Percentiles rank a stretch among this genome's conserved stretches.
Conservation (phyloP, 306 rosid species). For the Ochetophila trinervis region DNA sequence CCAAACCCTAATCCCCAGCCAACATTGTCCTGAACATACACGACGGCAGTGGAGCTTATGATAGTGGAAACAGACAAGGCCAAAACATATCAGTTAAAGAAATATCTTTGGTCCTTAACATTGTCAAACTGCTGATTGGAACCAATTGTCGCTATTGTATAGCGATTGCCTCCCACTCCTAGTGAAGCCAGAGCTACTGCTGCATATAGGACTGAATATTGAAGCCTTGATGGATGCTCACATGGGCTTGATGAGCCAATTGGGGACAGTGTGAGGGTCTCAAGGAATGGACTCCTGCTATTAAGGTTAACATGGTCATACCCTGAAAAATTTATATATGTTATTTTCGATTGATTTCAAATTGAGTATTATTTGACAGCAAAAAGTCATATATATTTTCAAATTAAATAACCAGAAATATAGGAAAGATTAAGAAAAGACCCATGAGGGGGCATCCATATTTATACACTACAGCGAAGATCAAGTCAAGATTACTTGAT, state of each 20-base stretch:
- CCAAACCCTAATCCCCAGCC: slow-evolving; percentile 45
- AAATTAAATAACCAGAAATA: no score
- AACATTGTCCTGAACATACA: slow-evolving; percentile 38
- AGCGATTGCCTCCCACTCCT: slow-evolving; percentile 42
- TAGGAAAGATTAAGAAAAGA: no score
- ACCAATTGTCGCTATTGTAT: slow-evolving; percentile 42
- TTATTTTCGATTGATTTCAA: no score
- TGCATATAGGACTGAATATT: slow-evolving; percentile 25
- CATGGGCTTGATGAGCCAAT: slow-evolving; percentile 5
- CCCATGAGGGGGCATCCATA: no score
- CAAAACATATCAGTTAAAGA: slow-evolving; percentile 42
- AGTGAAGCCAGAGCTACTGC: slow-evolving; percentile 27
- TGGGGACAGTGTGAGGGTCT: slow-evolving; percentile 30
- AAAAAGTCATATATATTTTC: no score
- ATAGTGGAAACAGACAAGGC: slow-evolving; percentile 25
- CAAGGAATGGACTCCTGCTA: slow-evolving; percentile 21
- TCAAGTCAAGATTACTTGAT: no score
- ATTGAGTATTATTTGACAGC: no score
- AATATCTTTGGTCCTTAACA: slow-evolving; percentile 16
- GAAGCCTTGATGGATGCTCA: slow-evolving; percentile 31
- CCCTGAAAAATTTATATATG: slow-evolving; percentile 18
- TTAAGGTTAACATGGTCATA: slow-evolving; percentile 25
- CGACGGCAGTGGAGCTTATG: slow-evolving; percentile 25
- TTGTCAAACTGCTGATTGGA: slow-evolving; percentile 38
- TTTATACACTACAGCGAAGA: no score